Evolutionary conservation across 2,329 filamentous ascomycete genomes (phyloP), one percentile per base, ranked within the genome.

Genomic region (Aspergillus sojae): DNA sequence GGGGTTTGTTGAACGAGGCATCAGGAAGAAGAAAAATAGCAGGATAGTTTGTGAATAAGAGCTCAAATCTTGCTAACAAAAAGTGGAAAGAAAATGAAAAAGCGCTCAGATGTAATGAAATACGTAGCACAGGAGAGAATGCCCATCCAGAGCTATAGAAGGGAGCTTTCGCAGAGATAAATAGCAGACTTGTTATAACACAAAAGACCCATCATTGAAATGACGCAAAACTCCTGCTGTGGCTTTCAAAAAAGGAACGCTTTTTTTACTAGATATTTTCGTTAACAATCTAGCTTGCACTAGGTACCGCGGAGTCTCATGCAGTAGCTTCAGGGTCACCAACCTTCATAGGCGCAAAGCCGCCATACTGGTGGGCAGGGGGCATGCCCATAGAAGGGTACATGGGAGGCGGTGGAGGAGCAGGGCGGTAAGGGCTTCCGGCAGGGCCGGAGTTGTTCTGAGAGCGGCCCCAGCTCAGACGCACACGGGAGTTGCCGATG

Each of bases 401-500:
- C 75, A 91, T 89, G 43, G 89, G 89, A 71, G 89, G 90, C 50
- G 90, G 89, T 41, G 75, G 75, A 65, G 95, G 95, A 57, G 95
- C 95, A 67, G 95, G 95, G 68, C 95, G 91, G 83, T 99, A 98
- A 63, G 95, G 95, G 71, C 95, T 98, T 70, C 95, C 95, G 65
- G 96, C 95, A 60, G 89, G 89, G 62, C 95, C 95, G 66, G 94
- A 98, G 86, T 99, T 99, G 88, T 98, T 99, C 86, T 99, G 95
- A 61, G 92, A 96, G 68, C 95, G 92, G 68, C 95, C 95, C 95
- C 95, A 99, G 78, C 93, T 97, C 70, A 99, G 87, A 74, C 95
- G 93, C 64, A 99, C 95, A 70, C 95, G 93, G 54, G 94, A 98
- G 86, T 99, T 99, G 61, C 95, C 95, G 74, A 99, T 99, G 28